phyloP scores from a whole-genome alignment of 2,329 filamentous ascomycete genomes.

The Epicoccum sorghinum region DNA sequence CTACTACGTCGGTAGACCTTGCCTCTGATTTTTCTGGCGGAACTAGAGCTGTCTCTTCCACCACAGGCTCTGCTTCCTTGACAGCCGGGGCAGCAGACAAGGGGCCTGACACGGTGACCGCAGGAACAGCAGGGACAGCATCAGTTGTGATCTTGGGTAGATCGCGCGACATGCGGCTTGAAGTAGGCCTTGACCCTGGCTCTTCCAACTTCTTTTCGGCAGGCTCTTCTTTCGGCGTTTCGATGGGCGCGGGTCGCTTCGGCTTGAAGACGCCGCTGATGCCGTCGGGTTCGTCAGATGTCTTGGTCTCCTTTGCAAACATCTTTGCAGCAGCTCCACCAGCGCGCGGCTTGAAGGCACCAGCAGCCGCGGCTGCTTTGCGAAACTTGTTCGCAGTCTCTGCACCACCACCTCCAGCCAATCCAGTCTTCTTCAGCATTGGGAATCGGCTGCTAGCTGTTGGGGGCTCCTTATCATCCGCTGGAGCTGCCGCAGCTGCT shows the following conservation, averaged over 20 bases:
- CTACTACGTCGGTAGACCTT: slow-evolving; percentile 12
- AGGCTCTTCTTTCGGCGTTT: slow-evolving; percentile 31
- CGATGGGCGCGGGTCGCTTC: slow-evolving; percentile 45
- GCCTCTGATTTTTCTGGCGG: slow-evolving; percentile 36
- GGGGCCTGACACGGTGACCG: slow-evolving; percentile 45
- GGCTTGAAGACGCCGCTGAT: slow-evolving; percentile 89
- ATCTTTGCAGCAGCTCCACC: slow-evolving; percentile 86
- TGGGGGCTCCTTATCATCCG: slow-evolving; percentile 57
- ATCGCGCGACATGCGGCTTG: slow-evolving; percentile 39
- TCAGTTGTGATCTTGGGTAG: slow-evolving; percentile 40
- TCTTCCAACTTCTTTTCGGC: slow-evolving; percentile 35
- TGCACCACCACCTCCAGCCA: slow-evolving; percentile 57
- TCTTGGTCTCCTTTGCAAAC: slow-evolving; percentile 62
- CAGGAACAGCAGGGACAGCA: slow-evolving; percentile 41
- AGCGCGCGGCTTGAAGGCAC: slow-evolving; percentile 81
- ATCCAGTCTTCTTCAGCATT: slow-evolving; percentile 82
- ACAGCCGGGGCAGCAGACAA: slow-evolving; percentile 27
- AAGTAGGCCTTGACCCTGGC: slow-evolving; percentile 21
- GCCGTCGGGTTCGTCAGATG: slow-evolving; percentile 78
- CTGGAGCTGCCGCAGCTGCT: slow-evolving; percentile 2
- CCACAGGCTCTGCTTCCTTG: slow-evolving; percentile 4
- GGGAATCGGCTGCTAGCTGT: slow-evolving; percentile 70
- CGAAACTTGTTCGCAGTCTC: slow-evolving; percentile 78
- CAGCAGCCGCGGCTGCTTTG: slow-evolving; percentile 74
- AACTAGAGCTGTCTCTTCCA: slow-evolving; percentile 44